Evolutionary conservation across 345 rosid genomes (phyloP).

Genomic region (Orychophragmus violaceus): DNA sequence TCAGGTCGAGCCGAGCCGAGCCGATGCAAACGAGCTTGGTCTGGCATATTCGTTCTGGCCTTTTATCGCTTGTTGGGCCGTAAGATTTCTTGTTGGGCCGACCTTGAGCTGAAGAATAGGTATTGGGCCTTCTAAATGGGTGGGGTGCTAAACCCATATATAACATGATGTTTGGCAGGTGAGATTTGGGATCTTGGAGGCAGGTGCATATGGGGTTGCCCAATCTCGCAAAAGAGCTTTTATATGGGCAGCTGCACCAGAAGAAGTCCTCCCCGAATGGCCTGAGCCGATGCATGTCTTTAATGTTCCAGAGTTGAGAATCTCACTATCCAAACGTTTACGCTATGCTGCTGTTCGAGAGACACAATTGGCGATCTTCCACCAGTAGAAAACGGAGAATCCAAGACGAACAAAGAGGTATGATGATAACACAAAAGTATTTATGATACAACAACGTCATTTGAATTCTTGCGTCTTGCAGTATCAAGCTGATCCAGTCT

Average conservation of each 20-base stretch:
- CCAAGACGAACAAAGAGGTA: constrained; percentile 44
- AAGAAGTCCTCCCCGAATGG: constrained; percentile 84
- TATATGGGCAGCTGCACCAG: constrained; percentile 95
- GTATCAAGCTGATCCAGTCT: constrained; percentile 54
- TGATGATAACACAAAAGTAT: constrained; percentile 6
- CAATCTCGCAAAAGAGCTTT: constrained; percentile 88
- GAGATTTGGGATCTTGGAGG: constrained; percentile 89
- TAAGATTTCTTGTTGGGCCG: no score
- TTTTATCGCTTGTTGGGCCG: no score
- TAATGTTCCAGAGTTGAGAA: constrained; percentile 50
- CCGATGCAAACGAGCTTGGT: no score
- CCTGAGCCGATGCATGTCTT: constrained; percentile 98
- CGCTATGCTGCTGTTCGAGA: constrained; percentile 65
- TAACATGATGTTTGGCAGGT: constrained; percentile 42
- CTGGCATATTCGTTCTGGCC: no score
- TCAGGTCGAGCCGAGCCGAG: no score
- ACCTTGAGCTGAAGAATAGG: no score
- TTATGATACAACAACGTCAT: neutral
- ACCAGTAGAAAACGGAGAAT: constrained; percentile 62
- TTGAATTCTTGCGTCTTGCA: constrained; percentile 23
- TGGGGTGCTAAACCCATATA: no score
- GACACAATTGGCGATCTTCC: constrained; percentile 95
- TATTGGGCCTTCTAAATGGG: no score
- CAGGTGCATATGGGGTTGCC: constrained; percentile 85
- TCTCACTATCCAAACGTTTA: constrained; percentile 40